phyloP scores from a whole-genome alignment of 116 monocot species.

The Papilionanthe hybrid region DNA sequence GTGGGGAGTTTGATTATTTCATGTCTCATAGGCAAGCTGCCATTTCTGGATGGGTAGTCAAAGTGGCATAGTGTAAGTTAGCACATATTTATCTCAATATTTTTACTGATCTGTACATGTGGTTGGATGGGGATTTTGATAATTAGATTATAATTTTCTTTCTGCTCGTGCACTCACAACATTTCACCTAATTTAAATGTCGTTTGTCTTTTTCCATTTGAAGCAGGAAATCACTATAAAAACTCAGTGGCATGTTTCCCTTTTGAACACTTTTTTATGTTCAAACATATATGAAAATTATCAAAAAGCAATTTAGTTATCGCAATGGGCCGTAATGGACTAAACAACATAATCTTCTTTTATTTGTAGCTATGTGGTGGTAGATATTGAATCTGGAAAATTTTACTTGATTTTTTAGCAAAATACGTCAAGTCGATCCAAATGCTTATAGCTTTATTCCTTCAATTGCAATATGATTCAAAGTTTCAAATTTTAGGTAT shows the following conservation, averaged over 20 bases:
- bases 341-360: not conserved
- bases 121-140: too few relatives aligned
- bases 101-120: too few relatives aligned
- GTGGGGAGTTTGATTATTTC: not conserved
- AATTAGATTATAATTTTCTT: too few relatives aligned
- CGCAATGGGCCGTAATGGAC: too few relatives aligned
- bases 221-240: not conserved
- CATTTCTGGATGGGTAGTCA: not conserved
- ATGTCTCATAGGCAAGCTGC: not conserved
- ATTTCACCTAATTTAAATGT: not conserved
- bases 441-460: not conserved
- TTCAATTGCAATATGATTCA: not conserved
- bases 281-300: too few relatives aligned
- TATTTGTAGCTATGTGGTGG: not conserved
- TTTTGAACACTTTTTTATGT: not conserved
- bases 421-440: not conserved
- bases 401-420: not conserved
- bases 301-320: not conserved
- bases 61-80: not conserved
- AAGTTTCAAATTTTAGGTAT: not conserved
- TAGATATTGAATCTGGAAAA: not conserved
- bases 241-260: not conserved
- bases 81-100: too few relatives aligned
- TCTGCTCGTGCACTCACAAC: too few relatives aligned
- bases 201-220: not conserved